Base-by-base conservation (phyloP, 108 stramenopile genomes). In the Stephanodiscus minutulus region DNA sequence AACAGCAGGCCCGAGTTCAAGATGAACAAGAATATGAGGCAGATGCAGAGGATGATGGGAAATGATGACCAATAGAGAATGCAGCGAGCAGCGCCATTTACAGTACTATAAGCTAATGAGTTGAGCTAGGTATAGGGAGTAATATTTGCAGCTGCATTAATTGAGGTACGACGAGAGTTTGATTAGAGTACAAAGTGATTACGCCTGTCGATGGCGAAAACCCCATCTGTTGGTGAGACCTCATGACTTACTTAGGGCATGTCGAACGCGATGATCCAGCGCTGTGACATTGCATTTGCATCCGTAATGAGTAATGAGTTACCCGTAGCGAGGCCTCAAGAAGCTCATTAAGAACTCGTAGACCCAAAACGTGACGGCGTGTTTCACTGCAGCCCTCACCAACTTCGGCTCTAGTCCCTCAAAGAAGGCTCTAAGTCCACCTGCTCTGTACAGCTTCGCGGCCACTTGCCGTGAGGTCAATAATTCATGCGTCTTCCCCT, bases 21-120 rank as follows among this genome's bases (percentile, higher is more conserved):
- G 62, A 77, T 88, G 70, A 87, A 76, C 35, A 90, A 89, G 53
- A 90, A 86, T 15, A 90, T 93, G 91, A 71, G 91, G 46, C 91
- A 93, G 56, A 86, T 92, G 85, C 83, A 86, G 57, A 66, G 84
- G 60, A 84, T 84, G 83, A 77, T 85, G 68, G 81, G 81, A 0
- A 79, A 76, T 15, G 83, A 84, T 56, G 75, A 81, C 64, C 74
- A 68, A 64, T 76, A 64, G 29, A 18, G 37, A 71, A 20, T 7
- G 22, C 7, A 28, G 22, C 11, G 25, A 55, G 25, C 5, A 7
- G 10, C 15, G 21, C 25, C 27, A 10, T 21, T 55, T 55, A 27
- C 24, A 17, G 0, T n/a, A 55, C 12, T 25, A 28, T 55, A 55
- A 24, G 0, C 10, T 21, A 39, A 39, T 39, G 11, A 39, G 0